These are phyloP conservation scores for Gentiana straminea DNA, from an alignment of 257 asterid species.

Conservation along the genomic window DNA sequence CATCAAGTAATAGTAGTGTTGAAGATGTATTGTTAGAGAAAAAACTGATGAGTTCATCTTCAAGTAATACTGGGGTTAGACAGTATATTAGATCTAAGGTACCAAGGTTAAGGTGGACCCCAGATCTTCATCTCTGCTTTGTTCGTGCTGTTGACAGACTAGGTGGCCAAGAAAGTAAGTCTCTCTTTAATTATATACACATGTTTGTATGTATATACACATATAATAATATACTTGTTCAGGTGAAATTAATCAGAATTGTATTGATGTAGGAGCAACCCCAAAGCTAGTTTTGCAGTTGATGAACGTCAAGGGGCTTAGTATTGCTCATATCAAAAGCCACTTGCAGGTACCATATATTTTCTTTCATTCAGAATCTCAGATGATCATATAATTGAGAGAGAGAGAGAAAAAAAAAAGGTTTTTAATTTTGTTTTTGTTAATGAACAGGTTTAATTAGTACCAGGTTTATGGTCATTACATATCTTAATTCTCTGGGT, in stretches of 20 bases:
- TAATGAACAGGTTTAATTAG: neutral
- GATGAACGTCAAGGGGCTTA: constrained; percentile 31
- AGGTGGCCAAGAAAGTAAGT: constrained; percentile 31
- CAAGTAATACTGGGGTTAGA: constrained; percentile 12
- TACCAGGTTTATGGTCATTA: neutral
- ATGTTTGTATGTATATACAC: too few species aligned
- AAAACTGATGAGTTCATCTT: neutral
- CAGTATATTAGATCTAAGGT: constrained; percentile 26
- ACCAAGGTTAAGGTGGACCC: constrained; percentile 29
- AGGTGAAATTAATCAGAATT: neutral
- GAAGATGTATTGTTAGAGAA: constrained; percentile 8
- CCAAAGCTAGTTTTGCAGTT: constrained; percentile 27
- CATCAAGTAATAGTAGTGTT: constrained; percentile 11
- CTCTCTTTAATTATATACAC: too few species aligned
- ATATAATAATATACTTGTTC: too few species aligned
- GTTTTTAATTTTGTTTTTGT: neutral
- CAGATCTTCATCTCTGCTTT: constrained; percentile 26
- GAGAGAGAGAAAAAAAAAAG: too few species aligned
- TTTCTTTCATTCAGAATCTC: neutral
- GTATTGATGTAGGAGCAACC: constrained; percentile 17
- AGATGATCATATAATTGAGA: too few species aligned
- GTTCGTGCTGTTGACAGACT: constrained; percentile 22
- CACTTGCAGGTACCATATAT: constrained; percentile 22
- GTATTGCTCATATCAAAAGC: constrained; percentile 31
- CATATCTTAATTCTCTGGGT: neutral